Base-by-base conservation (phyloP, 495 filamentous ascomycete genomes). In the Annulohypoxylon bovei region DNA sequence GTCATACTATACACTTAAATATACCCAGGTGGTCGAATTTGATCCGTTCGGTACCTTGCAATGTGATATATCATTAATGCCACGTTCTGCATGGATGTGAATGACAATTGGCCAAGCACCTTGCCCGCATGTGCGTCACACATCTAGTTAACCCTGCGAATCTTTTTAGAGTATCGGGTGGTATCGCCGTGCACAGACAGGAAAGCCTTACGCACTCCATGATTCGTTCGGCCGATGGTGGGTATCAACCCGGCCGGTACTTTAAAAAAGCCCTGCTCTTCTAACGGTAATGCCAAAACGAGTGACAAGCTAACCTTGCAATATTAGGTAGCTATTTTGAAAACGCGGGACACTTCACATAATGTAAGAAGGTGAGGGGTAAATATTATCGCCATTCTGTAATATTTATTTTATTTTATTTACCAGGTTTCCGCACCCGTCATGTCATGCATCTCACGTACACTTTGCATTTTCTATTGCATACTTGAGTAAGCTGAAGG, bases 151-250 rank as follows among this genome's bases (percentile, higher is more conserved):
- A 54, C 50, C 39, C 39, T 40, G 42, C 40, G 30, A 65, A 46
- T 57, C 39, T 57, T 57, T 57, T 50, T 49, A 49, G 27, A 57
- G 52, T 35, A 40, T 5, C 39, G n/a, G n/a, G n/a, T n/a, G n/a
- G 9, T 16, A 32, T 30, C 16, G 30, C 30, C 9, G 40, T 55
- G 18, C 49, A 57, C 53, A 22, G 62, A 56, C 53, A 16, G 32
- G 30, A 30, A 30, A 32, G 49, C 49, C 49, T 6, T 33, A 33
- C n/a, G 18, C 3, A 28, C 32, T 58, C 53, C 53, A 44, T 65
- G 62, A 52, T 54, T 55, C 44, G 62, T 58, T 65, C 62, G n/a
- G 57, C 53, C 42, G 40, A 58, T 58, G n/a, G 22, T 42, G 16
- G 12, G 39, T 57, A 20, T 30, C 62, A 49, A 33, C 28, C 52